phyloP scores from a whole-genome alignment of 371 early-diverging fungal species.

The Rhizomucor pusillus region DNA sequence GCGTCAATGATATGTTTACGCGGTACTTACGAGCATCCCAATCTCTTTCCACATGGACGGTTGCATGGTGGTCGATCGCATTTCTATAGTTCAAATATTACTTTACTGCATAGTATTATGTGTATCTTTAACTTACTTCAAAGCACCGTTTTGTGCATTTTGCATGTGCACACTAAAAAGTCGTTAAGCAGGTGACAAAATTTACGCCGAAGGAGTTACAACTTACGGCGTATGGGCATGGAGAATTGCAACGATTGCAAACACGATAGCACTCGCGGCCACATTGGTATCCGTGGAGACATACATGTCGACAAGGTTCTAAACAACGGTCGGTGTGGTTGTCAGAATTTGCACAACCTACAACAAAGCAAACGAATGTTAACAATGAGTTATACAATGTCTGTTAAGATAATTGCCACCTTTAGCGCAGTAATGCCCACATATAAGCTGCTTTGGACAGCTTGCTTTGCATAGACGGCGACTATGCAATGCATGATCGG shows the following conservation, averaged over 20 bases:
- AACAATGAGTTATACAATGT: not conserved
- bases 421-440: constrained; percentile 46
- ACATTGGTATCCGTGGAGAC: constrained; percentile 44
- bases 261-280: constrained; percentile 34
- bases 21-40: constrained; percentile 38
- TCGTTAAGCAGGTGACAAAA: not conserved
- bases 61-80: constrained; percentile 50
- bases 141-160: constrained; percentile 38
- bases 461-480: constrained; percentile 26
- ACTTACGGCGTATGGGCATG: constrained; percentile 31
- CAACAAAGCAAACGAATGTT: constrained; percentile 1
- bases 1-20: no score
- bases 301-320: constrained; percentile 34
- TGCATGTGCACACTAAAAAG: constrained; percentile 25
- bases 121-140: constrained; percentile 22
- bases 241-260: constrained; percentile 29
- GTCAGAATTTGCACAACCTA: constrained; percentile 45
- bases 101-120: not conserved
- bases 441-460: constrained; percentile 47
- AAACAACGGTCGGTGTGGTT: constrained; percentile 43
- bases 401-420: constrained; percentile 18
- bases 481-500: constrained; percentile 22
- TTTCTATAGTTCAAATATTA: constrained; percentile 11
- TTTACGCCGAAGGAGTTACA: not conserved
- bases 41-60: constrained; percentile 17